phyloP scores from a whole-genome alignment of 129 eudicot genomes.

The Helianthus tuberosus region DNA sequence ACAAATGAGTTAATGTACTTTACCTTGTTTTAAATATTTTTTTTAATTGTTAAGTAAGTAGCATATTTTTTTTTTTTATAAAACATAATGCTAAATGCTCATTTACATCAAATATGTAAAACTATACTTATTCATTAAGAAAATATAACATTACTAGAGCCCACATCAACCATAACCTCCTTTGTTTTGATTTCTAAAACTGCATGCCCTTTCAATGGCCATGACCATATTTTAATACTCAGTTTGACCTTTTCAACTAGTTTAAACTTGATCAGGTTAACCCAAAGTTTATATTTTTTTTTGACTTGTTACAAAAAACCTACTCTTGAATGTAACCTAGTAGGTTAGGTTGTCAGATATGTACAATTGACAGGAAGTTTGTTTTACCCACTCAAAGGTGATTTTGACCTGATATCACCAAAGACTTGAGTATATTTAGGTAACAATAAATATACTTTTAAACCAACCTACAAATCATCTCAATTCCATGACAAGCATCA shows the following conservation, averaged over 20 bases:
- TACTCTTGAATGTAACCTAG: neutral
- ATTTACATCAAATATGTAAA: neutral
- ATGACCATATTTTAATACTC: neutral
- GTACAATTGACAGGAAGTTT: slow-evolving; percentile 2
- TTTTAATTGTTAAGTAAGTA: slow-evolving; percentile 2
- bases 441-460: neutral
- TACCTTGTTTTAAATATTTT: neutral
- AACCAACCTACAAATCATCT: neutral
- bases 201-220: no score
- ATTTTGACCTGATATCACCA: neutral
- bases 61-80: no score
- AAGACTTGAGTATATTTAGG: neutral
- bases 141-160: neutral
- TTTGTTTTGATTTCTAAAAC: neutral
- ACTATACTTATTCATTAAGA: neutral
- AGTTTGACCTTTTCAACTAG: neutral
- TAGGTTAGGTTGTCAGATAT: slow-evolving; percentile 16
- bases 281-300: neutral
- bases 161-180: neutral
- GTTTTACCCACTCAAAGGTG: slow-evolving; percentile 8
- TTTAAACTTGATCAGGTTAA: slow-evolving; percentile 2
- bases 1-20: neutral
- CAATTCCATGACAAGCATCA: neutral
- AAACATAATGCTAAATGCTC: neutral
- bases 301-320: neutral